Evolutionary conservation across 495 filamentous ascomycete genomes (phyloP), one percentile per base, ranked within the genome.

Genomic region (Neurospora sp.): DNA sequence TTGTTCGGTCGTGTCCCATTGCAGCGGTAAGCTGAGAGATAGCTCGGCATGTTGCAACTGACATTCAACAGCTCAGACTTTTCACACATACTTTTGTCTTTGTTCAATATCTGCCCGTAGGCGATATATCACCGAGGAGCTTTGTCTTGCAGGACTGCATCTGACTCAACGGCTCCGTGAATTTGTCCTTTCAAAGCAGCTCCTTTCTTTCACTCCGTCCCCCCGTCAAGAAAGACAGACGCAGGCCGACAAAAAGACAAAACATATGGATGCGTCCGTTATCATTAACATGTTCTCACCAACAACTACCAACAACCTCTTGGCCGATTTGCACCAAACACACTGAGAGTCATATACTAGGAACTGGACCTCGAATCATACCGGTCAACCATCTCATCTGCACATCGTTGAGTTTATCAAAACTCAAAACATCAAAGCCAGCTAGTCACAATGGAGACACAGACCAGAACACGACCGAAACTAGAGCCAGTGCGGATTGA

Each of bases 401-500:
- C 31, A 12, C 27, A 12, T 62, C 54, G 31, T 40, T n/a, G 31
- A 27, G 11, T 39, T 31, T 7, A 6, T 39, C 20, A 10, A 16
- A 10, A 23, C 7, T n/a, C 23, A 31, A 38, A 23, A 37, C 69
- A 70, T 4, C 35, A 44, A 3, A 38, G n/a, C 31, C 69, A 27
- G n/a, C 62, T 62, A 40, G 39, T 37, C 9, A 69, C 10, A 39
- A 81, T 81, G 79, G 79, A 79, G 69, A 77, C 79, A 0, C 77
- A 76, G 71, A 71, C 77, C 31, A 76, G 77, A 35, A 70, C 75
- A 18, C 82, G 82, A 4, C 82, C 81, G 16, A 77, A 74, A 73
- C 79, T 86, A 44, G 76, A 81, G 59, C 83, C 84, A 9, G 70
- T 84, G 71, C 82, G 80, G 80, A 82, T 80, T 20, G 75, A 81